Percentiles rank a stretch among this genome's conserved stretches.
Conservation (phyloP, 306 rosid genomes). For the Medicago lupulina region DNA sequence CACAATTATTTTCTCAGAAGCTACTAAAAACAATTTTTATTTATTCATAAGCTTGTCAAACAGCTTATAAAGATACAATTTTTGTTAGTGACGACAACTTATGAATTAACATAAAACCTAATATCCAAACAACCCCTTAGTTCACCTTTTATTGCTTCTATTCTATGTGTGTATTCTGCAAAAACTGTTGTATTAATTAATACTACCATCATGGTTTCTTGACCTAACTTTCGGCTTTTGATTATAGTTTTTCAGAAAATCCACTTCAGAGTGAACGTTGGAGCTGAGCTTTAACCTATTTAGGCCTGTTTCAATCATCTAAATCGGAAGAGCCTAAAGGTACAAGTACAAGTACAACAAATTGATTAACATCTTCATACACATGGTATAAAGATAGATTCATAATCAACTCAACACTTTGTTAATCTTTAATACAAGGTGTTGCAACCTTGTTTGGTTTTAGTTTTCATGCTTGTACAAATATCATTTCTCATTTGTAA, state of each 20-base stretch:
- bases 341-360: slow-evolving; percentile 56
- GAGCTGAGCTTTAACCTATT: no score
- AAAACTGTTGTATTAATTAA: not conserved
- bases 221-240: slow-evolving; percentile 25
- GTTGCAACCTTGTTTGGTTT: not conserved
- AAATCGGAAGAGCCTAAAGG: slow-evolving; percentile 80
- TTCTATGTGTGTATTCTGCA: not conserved
- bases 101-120: no score
- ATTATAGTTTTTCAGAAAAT: slow-evolving; percentile 67
- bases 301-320: no score
- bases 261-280: slow-evolving; percentile 75
- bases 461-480: not conserved
- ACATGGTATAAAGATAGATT: slow-evolving; percentile 7
- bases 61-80: no score
- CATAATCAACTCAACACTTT: not conserved
- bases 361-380: slow-evolving; percentile 5
- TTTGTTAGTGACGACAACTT: no score
- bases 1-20: no score
- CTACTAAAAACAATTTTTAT: no score
- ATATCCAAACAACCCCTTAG: slow-evolving; percentile 1
- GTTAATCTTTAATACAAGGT: slow-evolving; percentile 2
- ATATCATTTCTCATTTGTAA: no score
- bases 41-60: no score
- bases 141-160: slow-evolving; percentile 25
- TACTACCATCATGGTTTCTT: not conserved